Conservation (phyloP, 2,329 filamentous ascomycete species). For the Scedosporium aurantiacum region DNA sequence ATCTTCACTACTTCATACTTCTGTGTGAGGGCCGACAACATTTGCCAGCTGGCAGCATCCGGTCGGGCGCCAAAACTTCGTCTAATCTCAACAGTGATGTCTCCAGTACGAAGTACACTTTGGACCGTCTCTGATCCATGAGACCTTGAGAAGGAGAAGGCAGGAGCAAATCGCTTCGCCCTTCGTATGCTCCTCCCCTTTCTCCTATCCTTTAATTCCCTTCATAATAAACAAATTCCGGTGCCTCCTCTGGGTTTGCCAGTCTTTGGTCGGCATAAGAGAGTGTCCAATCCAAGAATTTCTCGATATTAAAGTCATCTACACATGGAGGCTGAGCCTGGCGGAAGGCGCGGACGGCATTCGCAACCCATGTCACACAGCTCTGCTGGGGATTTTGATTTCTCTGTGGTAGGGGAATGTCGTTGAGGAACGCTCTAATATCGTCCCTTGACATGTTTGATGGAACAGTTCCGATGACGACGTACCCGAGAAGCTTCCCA, state of each 20-base stretch:
- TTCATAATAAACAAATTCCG: neutral
- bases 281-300: neutral
- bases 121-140: too few relatives aligned
- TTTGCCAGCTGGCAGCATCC: too few relatives aligned
- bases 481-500: neutral
- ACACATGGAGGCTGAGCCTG: conserved; percentile 16
- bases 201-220: too few relatives aligned
- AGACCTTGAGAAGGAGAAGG: too few relatives aligned
- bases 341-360: conserved; percentile 17
- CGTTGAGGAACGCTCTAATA: conserved; percentile 13
- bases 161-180: too few relatives aligned
- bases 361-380: conserved; percentile 21
- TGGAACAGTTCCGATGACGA: neutral
- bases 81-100: too few relatives aligned
- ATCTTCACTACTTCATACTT: too few relatives aligned
- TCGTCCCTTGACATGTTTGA: conserved; percentile 9
- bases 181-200: too few relatives aligned
- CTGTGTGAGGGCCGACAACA: too few relatives aligned
- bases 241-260: neutral
- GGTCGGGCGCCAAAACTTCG: too few relatives aligned
- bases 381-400: conserved; percentile 22
- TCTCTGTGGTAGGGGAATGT: conserved; percentile 18
- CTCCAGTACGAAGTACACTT: too few relatives aligned
- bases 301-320: neutral
- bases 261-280: neutral